These are phyloP conservation scores for Leccinum incarnatum DNA, from an alignment of 768 basidiomycete genomes.

Conservation along the genomic window DNA sequence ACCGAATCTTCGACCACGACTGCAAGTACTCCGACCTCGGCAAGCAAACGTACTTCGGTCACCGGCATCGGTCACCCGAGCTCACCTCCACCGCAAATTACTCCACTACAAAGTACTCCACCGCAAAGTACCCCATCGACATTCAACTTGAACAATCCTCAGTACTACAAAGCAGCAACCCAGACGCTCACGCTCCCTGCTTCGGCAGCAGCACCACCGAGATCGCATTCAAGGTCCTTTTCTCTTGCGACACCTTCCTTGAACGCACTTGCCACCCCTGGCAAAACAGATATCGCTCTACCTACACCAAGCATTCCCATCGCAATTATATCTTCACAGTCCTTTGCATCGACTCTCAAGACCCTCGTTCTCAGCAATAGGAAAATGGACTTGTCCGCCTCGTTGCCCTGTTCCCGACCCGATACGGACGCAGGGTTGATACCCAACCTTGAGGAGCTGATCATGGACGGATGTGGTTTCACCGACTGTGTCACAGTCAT, in stretches of 20 bases:
- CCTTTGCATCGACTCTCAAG: constrained; percentile 55
- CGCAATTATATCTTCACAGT: constrained; percentile 57
- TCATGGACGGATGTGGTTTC: constrained; percentile 71
- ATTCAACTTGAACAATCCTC: constrained; percentile 44
- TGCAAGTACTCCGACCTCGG: constrained; percentile 1
- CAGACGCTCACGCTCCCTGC: constrained; percentile 66
- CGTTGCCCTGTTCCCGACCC: constrained; percentile 42
- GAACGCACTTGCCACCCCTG: constrained; percentile 8
- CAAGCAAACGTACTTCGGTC: constrained; percentile 16
- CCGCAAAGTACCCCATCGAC: constrained; percentile 21
- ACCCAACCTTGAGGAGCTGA: constrained; percentile 70
- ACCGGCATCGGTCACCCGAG: constrained; percentile 27
- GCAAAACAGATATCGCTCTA: constrained; percentile 46
- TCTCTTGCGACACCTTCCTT: constrained; percentile 42
- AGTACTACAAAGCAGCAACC: constrained; percentile 56
- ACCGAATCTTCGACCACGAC: constrained; percentile 33
- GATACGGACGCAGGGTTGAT: constrained; percentile 42
- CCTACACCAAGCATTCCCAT: constrained; percentile 71
- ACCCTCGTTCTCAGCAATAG: constrained; percentile 61
- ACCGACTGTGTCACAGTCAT: constrained; percentile 54
- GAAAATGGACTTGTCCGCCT: constrained; percentile 63
- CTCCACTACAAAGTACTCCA: constrained; percentile 24
- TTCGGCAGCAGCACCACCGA: constrained; percentile 49
- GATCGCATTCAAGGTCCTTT: constrained; percentile 58
- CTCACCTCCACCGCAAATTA: constrained; percentile 20